Base-by-base conservation (phyloP, 2,329 filamentous ascomycete species). In the Rasamsonia emersonii region DNA sequence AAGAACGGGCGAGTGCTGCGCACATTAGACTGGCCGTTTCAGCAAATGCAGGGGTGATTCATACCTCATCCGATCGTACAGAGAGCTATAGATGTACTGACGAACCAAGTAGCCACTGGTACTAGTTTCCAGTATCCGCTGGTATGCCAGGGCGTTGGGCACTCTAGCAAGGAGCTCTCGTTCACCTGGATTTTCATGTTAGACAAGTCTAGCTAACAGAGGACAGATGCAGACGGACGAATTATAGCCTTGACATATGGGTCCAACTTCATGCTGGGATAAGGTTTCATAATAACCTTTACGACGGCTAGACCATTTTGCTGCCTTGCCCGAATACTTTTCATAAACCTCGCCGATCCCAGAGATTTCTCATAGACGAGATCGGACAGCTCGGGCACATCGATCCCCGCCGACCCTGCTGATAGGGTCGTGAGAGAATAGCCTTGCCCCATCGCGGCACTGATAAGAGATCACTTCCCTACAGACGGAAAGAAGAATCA, bases 241-340 rank as follows among this genome's bases (percentile, higher is more conserved):
- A 81, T 72, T 24, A 96, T 80, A 43, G 76, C 74, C 50, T 76
- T 76, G 50, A 82, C 80, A 62, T 94, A 93, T 41, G 77, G 67
- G 41, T 82, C 79, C 42, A 96, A 72, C 39, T 84, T 76, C 64
- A 94, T 81, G 42, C 79, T 77, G 16, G 81, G 72, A 54, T 86
- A 93, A 3, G 88, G 86, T 61, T 98, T 98, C 59, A 93, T 84
- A 36, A 94, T 81, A 18, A 94, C 82, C 63, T 96, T 96, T 53
- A 93, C 86, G 35, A 96, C 79, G 11, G 93, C 88, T 24, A 95
- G 70, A 34, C 91, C 89, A 67, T 94, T 83, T 49, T 82, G 82
- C 55, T 93, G 85, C 30, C 86, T 75, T 15, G 89, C 91, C 43
- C 89, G 78, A 43, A 96, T 88, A 42, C 85, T 91, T 62, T 96